Percentiles rank a stretch among this genome's conserved stretches.
Conservation (phyloP, 2,329 filamentous ascomycete species). For the Tetracladium maxilliforme region DNA sequence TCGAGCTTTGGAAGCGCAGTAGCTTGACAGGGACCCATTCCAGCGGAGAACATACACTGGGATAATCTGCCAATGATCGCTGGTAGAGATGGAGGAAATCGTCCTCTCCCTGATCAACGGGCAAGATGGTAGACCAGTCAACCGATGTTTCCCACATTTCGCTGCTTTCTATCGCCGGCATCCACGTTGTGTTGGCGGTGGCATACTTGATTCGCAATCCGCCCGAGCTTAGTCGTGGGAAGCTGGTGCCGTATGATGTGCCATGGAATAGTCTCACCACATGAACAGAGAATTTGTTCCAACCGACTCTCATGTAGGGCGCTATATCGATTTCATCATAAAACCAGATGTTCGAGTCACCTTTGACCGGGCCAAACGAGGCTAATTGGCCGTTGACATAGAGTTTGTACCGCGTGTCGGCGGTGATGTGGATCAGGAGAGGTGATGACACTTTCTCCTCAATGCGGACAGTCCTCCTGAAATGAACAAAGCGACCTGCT, state of each 20-base stretch:
- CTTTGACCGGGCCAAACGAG: constrained; percentile 19
- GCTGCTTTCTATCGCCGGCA: constrained; percentile 2
- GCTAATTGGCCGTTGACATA: constrained; percentile 20
- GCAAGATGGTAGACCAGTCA: constrained; percentile 11
- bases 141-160: constrained; percentile 11
- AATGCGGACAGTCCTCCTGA: no score
- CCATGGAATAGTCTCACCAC: constrained; percentile 15
- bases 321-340: constrained; percentile 16
- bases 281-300: constrained; percentile 12
- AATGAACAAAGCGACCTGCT: no score
- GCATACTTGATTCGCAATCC: constrained; percentile 13
- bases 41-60: constrained; percentile 6
- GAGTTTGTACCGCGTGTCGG: constrained; percentile 27
- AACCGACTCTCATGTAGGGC: constrained; percentile 9
- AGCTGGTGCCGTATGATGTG: no score
- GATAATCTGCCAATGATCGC: constrained; percentile 7
- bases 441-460: no score
- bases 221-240: constrained; percentile 15
- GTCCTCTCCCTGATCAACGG: constrained; percentile 17
- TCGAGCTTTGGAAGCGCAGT: constrained; percentile 15
- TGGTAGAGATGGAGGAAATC: constrained; percentile 22
- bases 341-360: constrained; percentile 18
- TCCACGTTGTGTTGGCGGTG: constrained; percentile 10
- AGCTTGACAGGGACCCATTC: constrained; percentile 4
- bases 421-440: constrained; percentile 19